These are phyloP conservation scores for Zhuliangozyma blackwelliae DNA, from an alignment of 1,139 yeast genomes.

Conservation along the genomic window DNA sequence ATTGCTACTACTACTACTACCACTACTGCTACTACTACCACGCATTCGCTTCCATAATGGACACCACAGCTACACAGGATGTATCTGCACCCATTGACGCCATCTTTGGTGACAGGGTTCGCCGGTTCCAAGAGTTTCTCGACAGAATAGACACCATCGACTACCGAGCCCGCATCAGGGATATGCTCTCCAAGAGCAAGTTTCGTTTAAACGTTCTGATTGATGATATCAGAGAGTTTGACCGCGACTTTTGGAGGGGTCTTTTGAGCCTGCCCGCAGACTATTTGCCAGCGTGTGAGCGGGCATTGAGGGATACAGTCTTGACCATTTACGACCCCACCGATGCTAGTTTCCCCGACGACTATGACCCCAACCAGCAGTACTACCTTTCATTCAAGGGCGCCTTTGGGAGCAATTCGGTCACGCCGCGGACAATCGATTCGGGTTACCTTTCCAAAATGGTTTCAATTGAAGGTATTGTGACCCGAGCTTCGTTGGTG, in stretches of 20 bases:
- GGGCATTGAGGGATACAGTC: constrained; percentile 80
- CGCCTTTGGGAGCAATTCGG: constrained; percentile 83
- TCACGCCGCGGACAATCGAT: constrained; percentile 83
- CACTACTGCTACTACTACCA: not conserved
- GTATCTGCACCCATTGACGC: constrained; percentile 36
- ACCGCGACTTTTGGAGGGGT: constrained; percentile 75
- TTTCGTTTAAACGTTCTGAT: constrained; percentile 71
- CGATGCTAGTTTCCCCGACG: constrained; percentile 42
- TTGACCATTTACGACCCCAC: constrained; percentile 60
- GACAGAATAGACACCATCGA: constrained; percentile 49
- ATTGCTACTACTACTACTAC: constrained; percentile 1
- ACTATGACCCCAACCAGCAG: constrained; percentile 57
- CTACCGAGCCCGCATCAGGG: constrained; percentile 65
- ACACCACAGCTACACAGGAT: constrained; percentile 15
- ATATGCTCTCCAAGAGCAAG: constrained; percentile 63
- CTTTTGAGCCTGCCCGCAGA: constrained; percentile 76
- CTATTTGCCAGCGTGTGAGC: constrained; percentile 82
- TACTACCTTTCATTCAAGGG: constrained; percentile 85
- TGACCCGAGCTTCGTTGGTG: constrained; percentile 87
- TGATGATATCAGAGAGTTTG: constrained; percentile 86
- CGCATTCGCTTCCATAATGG: not conserved
- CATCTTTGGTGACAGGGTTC: constrained; percentile 72
- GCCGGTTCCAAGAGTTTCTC: constrained; percentile 84
- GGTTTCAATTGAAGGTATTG: constrained; percentile 92
- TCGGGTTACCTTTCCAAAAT: constrained; percentile 74